Evolutionary conservation across 345 rosid species (phyloP).

Genomic region (Moricandia moricandioides): DNA sequence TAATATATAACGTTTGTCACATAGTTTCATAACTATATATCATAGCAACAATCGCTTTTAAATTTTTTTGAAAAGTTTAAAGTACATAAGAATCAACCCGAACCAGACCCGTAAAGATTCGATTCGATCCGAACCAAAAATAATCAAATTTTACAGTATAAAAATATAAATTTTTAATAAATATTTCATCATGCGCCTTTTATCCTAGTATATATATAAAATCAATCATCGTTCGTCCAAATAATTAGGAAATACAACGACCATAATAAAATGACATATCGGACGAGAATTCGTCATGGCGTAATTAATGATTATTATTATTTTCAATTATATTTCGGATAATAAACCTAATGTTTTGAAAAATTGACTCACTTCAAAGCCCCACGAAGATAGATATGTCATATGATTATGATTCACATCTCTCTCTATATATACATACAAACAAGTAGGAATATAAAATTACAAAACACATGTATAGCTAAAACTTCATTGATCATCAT

Average conservation of each 20-base stretch:
- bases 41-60: too few species aligned
- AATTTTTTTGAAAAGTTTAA: too few species aligned
- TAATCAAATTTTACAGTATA: too few species aligned
- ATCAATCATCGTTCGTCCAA: neutral
- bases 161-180: too few species aligned
- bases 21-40: too few species aligned
- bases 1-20: too few species aligned
- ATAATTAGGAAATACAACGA: constrained; percentile 13
- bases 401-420: neutral
- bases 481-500: constrained; percentile 1
- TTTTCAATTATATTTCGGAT: constrained; percentile 10
- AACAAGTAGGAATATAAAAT: neutral
- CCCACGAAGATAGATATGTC: constrained; percentile 2
- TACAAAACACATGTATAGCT: neutral
- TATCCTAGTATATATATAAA: too few species aligned
- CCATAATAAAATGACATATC: neutral
- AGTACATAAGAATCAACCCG: too few species aligned
- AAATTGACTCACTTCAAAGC: constrained; percentile 1
- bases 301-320: neutral
- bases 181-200: too few species aligned
- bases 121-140: too few species aligned
- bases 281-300: neutral
- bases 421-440: constrained; percentile 2
- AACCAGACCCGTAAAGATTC: too few species aligned
- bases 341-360: neutral